Evolutionary conservation across 2,329 filamentous ascomycete species (phyloP), one percentile per base, ranked within the genome.

Genomic region (Westerdykella sp.): DNA sequence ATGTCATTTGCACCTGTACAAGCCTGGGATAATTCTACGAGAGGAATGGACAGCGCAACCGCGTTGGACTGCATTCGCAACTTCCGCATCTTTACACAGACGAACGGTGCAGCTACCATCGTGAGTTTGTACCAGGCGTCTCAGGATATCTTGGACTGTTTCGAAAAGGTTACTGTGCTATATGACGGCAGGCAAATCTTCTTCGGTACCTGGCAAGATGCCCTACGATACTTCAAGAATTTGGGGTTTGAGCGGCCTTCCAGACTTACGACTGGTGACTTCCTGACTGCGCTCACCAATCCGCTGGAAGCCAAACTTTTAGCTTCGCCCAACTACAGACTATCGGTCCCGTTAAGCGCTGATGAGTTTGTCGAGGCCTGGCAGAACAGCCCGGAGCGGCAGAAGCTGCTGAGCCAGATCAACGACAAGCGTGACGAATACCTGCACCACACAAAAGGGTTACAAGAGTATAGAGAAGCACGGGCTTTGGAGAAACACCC

Each of bases 131-230:
- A 55, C 25, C 25, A 28, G 11, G 25, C 25, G 25, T 28, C 25
- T 28, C 25, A 28, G 9, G 25, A 59, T 1, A 63, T 78, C 22
- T 80, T 79, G 52, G 74, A 80, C 40, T 15, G 78, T 1, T 88
- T 88, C 52, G 83, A 88, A 65, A 87, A 87, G 57, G 77, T 77
- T 0, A 72, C 80, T 0, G 80, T 89, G 0, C 67, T 88, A 0
- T 86, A 87, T 55, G 81, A 87, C 54, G 85, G 85, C 1, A 74
- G 80, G 0, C 77, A 87, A 56, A 87, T 88, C 47, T 88, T 79
- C 67, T 87, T 81, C 49, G 85, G 84, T 0, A 74, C 76, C 0
- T 75, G 77, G 0, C 55, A 50, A 4, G 60, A 69, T 1, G 84
- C 83, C 1, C 79, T 75, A 53, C 61, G 63, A 0, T 87, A 79